Evolutionary conservation across 2,329 filamentous ascomycete genomes (phyloP).

Genomic region (Cryphonectria carpinicola): DNA sequence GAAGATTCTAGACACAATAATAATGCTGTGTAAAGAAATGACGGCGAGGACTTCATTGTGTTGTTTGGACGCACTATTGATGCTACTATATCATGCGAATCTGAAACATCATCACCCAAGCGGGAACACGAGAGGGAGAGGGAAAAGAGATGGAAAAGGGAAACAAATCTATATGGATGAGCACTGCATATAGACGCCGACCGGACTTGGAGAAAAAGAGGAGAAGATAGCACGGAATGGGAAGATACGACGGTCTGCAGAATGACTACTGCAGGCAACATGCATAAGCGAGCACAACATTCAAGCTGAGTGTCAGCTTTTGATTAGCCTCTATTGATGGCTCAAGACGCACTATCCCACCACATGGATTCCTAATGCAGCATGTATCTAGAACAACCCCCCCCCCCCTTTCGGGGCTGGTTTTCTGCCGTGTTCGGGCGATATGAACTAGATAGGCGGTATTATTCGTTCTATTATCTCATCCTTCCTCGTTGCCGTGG

Average conservation of each 20-base stretch:
- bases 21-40: not conserved
- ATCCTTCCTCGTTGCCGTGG: not conserved
- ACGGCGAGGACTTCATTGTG: not conserved
- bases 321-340: not conserved
- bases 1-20: not conserved
- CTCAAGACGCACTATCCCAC: not conserved
- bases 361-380: not conserved
- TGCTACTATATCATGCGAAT: not conserved
- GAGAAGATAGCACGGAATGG: not conserved
- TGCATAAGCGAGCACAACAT: conserved; percentile 11
- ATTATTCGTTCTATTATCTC: not conserved
- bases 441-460: not conserved
- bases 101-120: not conserved
- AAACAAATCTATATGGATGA: not conserved
- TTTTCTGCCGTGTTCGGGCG: not conserved
- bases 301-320: not conserved
- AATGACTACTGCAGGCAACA: not conserved
- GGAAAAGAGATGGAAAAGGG: not conserved
- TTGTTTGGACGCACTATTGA: not conserved
- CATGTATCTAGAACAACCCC: not conserved
- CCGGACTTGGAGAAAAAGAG: not conserved
- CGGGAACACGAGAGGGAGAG: not conserved
- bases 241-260: not conserved
- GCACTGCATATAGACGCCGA: not conserved
- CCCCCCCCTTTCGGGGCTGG: not conserved